phyloP scores from a whole-genome alignment of 2,329 filamentous ascomycete genomes.

The Claviceps purpurea region DNA sequence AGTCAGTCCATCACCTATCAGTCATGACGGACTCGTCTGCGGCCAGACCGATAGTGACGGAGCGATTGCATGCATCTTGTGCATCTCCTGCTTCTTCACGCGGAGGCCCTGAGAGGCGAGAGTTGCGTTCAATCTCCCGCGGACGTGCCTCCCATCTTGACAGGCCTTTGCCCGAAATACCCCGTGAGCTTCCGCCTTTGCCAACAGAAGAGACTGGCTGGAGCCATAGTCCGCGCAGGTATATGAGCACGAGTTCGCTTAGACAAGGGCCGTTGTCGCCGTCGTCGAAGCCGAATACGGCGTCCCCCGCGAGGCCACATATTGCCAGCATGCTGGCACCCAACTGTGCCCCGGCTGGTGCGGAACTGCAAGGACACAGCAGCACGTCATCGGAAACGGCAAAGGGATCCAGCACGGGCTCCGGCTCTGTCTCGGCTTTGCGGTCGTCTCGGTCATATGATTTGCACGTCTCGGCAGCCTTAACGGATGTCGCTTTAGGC shows the following conservation, averaged over 20 bases:
- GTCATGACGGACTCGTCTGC: constrained; percentile 34
- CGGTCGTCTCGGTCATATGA: constrained; percentile 11
- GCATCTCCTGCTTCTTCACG: neutral
- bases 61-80: neutral
- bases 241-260: constrained; percentile 3
- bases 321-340: constrained; percentile 3
- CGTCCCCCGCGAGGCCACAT: neutral
- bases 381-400: constrained; percentile 8
- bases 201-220: neutral
- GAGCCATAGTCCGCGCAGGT: constrained; percentile 2
- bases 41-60: neutral
- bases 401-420: constrained; percentile 17
- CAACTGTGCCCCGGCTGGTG: neutral
- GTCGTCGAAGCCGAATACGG: neutral
- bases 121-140: constrained; percentile 1
- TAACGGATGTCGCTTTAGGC: constrained; percentile 15
- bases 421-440: constrained; percentile 16
- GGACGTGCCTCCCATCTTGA: neutral
- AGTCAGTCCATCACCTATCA: constrained; percentile 37
- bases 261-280: neutral
- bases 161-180: neutral
- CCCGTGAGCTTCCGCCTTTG: neutral
- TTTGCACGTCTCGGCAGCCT: constrained; percentile 2
- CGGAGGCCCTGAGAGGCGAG: neutral
- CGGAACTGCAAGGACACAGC: constrained; percentile 1